Conservation (phyloP, 495 filamentous ascomycete species). For the Talaromyces trachyspermus region DNA sequence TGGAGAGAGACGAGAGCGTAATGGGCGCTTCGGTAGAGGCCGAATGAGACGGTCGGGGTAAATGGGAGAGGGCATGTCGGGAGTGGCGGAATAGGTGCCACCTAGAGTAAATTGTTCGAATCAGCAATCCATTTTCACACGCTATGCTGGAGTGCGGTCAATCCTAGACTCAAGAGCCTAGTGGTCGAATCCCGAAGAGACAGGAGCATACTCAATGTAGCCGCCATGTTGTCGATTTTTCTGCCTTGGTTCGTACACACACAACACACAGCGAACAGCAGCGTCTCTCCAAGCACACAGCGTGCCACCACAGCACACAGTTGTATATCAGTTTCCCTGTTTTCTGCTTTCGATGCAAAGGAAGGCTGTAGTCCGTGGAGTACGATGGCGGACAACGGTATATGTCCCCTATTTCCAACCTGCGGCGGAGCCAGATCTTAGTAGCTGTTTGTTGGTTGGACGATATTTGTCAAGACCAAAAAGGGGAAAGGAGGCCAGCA, state of each 20-base stretch:
- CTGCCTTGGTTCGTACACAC: not conserved
- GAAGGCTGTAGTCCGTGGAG: too few species aligned
- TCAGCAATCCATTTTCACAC: constrained; percentile 30
- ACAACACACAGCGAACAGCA: constrained; percentile 2
- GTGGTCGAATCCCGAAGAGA: not conserved
- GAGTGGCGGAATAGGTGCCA: constrained; percentile 49
- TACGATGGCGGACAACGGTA: too few species aligned
- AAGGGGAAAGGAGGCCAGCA: constrained; percentile 5
- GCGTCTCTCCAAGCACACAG: not conserved
- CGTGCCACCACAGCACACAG: constrained; percentile 24
- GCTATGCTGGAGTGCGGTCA: not conserved
- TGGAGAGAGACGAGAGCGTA: constrained; percentile 76
- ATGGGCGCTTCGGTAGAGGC: constrained; percentile 78
- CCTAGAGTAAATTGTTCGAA: constrained; percentile 35
- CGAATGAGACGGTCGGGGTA: constrained; percentile 89
- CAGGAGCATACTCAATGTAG: constrained; percentile 41
- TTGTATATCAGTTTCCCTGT: constrained; percentile 6
- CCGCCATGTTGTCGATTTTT: constrained; percentile 34
- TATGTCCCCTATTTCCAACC: constrained; percentile 4
- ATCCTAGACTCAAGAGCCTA: not conserved
- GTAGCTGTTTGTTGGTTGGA: not conserved
- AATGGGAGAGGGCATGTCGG: constrained; percentile 65
- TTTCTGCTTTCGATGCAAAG: not conserved
- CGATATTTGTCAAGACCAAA: not conserved
- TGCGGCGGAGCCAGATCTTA: not conserved